phyloP scores from a whole-genome alignment of 495 filamentous ascomycete genomes.

The Chaetomium tenue region DNA sequence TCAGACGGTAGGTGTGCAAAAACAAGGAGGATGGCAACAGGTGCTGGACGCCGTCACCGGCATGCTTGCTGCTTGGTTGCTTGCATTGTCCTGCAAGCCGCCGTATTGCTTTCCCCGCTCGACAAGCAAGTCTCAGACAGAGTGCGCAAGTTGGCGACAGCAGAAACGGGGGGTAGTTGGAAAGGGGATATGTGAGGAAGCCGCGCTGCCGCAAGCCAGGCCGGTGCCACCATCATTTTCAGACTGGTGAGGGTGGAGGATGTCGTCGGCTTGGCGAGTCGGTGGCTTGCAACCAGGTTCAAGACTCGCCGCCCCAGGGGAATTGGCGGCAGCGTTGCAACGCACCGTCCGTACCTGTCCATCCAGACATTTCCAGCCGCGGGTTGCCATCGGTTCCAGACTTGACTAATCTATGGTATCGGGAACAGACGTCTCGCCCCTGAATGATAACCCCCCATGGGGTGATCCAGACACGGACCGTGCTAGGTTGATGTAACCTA shows the following conservation, averaged over 20 bases:
- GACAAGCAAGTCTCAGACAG: conserved; percentile 6
- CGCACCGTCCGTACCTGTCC: not conserved
- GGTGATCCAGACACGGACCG: conserved; percentile 13
- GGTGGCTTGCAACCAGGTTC: not conserved
- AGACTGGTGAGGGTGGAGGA: not conserved
- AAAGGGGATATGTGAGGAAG: not conserved
- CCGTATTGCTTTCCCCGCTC: not conserved
- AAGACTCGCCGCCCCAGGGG: not conserved
- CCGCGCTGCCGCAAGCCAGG: not conserved
- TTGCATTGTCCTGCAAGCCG: conserved; percentile 6
- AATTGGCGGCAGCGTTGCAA: conserved; percentile 3
- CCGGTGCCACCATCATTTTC: not conserved
- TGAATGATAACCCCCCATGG: not conserved
- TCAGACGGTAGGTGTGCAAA: not conserved
- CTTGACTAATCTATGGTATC: conserved; percentile 27
- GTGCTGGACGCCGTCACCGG: not conserved
- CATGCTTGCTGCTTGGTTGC: not conserved
- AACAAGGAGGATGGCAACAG: not conserved
- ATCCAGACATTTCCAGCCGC: not conserved
- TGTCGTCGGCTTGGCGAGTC: not conserved
- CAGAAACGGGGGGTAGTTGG: not conserved
- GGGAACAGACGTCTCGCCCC: conserved; percentile 16
- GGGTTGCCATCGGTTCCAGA: conserved; percentile 23
- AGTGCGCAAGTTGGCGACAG: not conserved
- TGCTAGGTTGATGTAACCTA: conserved; percentile 16